Base-by-base conservation (phyloP, 2,329 filamentous ascomycete genomes). In the Apiospora phragmitis region DNA sequence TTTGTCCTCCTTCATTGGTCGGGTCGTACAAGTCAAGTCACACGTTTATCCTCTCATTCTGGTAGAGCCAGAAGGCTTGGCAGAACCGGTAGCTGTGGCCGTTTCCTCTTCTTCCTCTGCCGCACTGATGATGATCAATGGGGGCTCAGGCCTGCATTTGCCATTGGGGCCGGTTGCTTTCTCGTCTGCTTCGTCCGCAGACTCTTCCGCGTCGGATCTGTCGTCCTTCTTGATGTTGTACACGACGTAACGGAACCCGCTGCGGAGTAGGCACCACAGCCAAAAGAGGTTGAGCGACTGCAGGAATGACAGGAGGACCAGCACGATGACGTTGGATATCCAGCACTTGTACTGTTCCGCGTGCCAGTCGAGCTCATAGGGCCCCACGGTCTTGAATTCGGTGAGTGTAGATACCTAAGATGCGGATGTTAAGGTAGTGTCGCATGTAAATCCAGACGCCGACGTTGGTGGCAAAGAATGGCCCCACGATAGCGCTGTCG, bases 221-320 rank as follows among this genome's bases (percentile, higher is more conserved):
- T 67, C 65, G 42, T 67, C 65, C 65, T 67, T 67, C 65, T 67
- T 67, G 65, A 67, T 67, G 65, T 67, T 67, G n/a, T 43, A 67
- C 12, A 67, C 65, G n/a, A 67, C 42, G 42, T 67, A 67, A 8
- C 42, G 38, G 65, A 43, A 67, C 65, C 26, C 65, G 65, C 65
- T 67, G 24, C 65, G 65, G 18, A 67, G 65, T 41, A 67, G 38
- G 18, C 65, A 67, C 38, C 42, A 67, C 2, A 67, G 38, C 65
- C 65, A 67, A 2, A 67, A 67, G 38, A 67, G 38, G 65, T 67
- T 67, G 24, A 67, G 42, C 14, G 65, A 42, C 16, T 67, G 65
- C 14, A 67, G 24, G 24, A 42, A 42, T 24, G 38, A 67, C 12
- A 67, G 41, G 65, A 67, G 65, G 18, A 67, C 42, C 65, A 67